Conservation (phyloP, 2,329 filamentous ascomycete genomes). For the Pseudocercospora musae region DNA sequence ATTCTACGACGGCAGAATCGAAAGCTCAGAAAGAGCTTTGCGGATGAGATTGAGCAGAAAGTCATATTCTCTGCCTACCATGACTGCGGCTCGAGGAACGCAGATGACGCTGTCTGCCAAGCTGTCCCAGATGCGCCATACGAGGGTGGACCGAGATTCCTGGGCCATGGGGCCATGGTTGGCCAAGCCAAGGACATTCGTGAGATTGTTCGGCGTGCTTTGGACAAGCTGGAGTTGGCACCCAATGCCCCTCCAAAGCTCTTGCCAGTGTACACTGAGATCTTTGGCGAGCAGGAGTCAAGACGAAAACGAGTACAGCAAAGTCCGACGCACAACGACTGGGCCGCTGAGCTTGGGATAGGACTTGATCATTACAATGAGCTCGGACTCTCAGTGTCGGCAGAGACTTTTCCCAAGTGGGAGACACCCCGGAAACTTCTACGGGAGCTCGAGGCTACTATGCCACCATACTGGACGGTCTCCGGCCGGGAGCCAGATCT, state of each 20-base stretch:
- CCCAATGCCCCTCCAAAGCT: background rate
- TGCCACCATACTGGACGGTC: conserved; percentile 9
- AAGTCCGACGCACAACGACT: background rate
- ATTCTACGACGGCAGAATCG: background rate
- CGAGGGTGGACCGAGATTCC: conserved; percentile 17
- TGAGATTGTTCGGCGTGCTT: conserved; percentile 33
- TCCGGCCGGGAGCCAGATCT: conserved; percentile 5
- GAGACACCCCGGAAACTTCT: background rate
- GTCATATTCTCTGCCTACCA: conserved; percentile 29
- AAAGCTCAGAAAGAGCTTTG: background rate
- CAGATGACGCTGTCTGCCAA: conserved; percentile 22
- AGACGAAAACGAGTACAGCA: conserved; percentile 17
- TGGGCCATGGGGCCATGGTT: conserved; percentile 43
- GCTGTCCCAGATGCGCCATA: conserved; percentile 22
- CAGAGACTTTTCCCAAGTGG: background rate
- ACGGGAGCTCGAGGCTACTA: background rate
- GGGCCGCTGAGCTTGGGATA: conserved; percentile 2
- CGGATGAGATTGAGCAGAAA: conserved; percentile 14
- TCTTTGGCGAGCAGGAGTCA: conserved; percentile 53
- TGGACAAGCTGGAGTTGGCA: conserved; percentile 20
- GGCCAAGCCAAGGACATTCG: conserved; percentile 33
- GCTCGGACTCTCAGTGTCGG: background rate
- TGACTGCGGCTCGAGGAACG: conserved; percentile 25
- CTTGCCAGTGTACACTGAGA: conserved; percentile 40
- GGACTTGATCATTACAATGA: conserved; percentile 8